Conservation (phyloP, 2,329 filamentous ascomycete genomes). For the Botrytis elliptica region DNA sequence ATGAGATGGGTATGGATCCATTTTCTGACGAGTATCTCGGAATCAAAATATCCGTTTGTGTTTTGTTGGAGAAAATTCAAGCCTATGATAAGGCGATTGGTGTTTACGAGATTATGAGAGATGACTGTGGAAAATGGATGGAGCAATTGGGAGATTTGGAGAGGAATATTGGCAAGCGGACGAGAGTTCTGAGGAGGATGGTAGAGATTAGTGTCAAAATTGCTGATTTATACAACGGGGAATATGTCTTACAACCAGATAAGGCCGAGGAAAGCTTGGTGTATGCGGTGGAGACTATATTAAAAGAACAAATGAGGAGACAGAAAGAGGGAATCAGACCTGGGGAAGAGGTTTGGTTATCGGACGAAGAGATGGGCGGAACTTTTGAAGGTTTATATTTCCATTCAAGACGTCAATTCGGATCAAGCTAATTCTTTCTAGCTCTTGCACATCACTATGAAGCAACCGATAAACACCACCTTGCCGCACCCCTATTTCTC, state of each 20-base stretch:
- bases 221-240: conserved; percentile 75
- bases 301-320: conserved; percentile 65
- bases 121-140: conserved; percentile 66
- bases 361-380: conserved; percentile 68
- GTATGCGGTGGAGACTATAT: conserved; percentile 76
- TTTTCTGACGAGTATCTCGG: conserved; percentile 91
- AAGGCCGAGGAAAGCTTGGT: conserved; percentile 73
- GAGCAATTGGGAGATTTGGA: conserved; percentile 54
- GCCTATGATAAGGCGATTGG: conserved; percentile 69
- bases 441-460: conserved; percentile 78
- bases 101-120: conserved; percentile 73
- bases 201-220: conserved; percentile 80
- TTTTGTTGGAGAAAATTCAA: conserved; percentile 74
- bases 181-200: conserved; percentile 68
- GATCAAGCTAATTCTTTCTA: conserved; percentile 39
- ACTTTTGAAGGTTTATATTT: conserved; percentile 60
- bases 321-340: conserved; percentile 64
- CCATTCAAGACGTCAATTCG: neutral
- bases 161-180: conserved; percentile 48
- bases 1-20: conserved; percentile 75
- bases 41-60: conserved; percentile 77
- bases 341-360: conserved; percentile 71
- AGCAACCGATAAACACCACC: conserved; percentile 69
- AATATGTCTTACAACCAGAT: conserved; percentile 71
- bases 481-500: conserved; percentile 82